Base-by-base conservation (phyloP, 805 yeast genomes). In the Wickerhamomyces queroliae region DNA sequence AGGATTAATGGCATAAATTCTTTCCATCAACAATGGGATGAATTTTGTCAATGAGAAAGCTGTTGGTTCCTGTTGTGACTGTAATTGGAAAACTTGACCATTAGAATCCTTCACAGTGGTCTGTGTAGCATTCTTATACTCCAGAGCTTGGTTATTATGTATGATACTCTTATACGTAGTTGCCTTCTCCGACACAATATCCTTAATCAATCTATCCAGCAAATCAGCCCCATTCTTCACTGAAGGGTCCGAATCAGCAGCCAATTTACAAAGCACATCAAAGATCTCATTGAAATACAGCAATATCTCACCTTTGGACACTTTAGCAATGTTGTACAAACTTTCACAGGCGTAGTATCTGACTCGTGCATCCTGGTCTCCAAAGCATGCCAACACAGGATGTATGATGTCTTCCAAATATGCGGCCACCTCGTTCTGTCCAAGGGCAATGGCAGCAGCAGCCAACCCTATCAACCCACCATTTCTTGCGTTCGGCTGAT, bases 391-490 rank as follows among this genome's bases (percentile, higher is more conserved):
- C 50, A 93, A 68, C 12, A 93, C 95, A 0, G 99, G 97, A 45
- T 87, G 93, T 46, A 93, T 78, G 41, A 93, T 89, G 38, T 80
- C 85, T 43, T 87, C 93, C 36, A 93, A 62, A 53, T 87, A 91
- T 41, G 68, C 67, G 0, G 96, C 93, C 26, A 93, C 87, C 35
- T 90, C 91, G 49, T 77, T 78, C 30, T 70, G 73, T 2, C 98
- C 97, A 23, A 93, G 63, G 0, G 98, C 98, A 40, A 93, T 90
- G 0, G 96, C 89, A 4, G 89, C 93, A 11, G 96, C 95, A 5
- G 98, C 99, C 16, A 93, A 66, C 0, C 98, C 98, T 48, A 95
- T 91, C 31, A 91, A 70, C 0, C 98, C 97, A 15, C 99, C 99
- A 69, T 89, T 90, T 50, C 96, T 75, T 6, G 95, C 87, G 70